Conservation (phyloP, 768 basidiomycete genomes). For the Mycena sanguinolenta region DNA sequence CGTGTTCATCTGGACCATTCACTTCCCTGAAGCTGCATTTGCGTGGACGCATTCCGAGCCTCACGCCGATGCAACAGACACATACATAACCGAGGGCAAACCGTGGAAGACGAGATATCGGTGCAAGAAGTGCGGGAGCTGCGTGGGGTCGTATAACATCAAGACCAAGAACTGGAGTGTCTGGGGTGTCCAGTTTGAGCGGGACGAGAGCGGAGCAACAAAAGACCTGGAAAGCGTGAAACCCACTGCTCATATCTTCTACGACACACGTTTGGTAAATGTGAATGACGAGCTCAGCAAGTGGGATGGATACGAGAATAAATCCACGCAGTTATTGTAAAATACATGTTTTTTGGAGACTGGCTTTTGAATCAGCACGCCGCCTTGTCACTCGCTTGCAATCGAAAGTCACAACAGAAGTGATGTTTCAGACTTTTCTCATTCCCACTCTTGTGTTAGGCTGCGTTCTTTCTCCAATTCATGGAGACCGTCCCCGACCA, state of each 20-base stretch:
- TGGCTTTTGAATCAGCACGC: too few species aligned
- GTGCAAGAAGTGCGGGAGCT: conserved; percentile 72
- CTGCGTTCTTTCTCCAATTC: conserved; percentile 34
- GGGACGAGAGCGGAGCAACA: conserved; percentile 64
- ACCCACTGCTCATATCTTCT: conserved; percentile 78
- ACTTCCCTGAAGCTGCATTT: conserved; percentile 65
- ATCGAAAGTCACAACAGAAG: background rate
- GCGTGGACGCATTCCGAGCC: conserved; percentile 64
- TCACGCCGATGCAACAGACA: conserved; percentile 53
- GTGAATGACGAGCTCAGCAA: conserved; percentile 69
- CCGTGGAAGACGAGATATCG: conserved; percentile 73
- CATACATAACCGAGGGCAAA: conserved; percentile 62
- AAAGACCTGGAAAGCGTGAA: conserved; percentile 66
- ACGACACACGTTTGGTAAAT: conserved; percentile 71
- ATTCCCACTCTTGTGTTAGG: background rate
- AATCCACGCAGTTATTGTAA: conserved; percentile 16
- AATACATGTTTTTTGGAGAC: background rate
- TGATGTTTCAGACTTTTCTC: conserved; percentile 2
- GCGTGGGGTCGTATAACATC: conserved; percentile 66
- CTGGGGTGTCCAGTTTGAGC: conserved; percentile 69
- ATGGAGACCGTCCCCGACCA: conserved; percentile 53
- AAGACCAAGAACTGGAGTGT: conserved; percentile 65
- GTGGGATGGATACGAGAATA: conserved; percentile 73
- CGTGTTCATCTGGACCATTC: conserved; percentile 74
- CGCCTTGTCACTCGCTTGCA: too few species aligned